Conservation (phyloP, 2,329 filamentous ascomycete genomes). For the Calycina herbarum region DNA sequence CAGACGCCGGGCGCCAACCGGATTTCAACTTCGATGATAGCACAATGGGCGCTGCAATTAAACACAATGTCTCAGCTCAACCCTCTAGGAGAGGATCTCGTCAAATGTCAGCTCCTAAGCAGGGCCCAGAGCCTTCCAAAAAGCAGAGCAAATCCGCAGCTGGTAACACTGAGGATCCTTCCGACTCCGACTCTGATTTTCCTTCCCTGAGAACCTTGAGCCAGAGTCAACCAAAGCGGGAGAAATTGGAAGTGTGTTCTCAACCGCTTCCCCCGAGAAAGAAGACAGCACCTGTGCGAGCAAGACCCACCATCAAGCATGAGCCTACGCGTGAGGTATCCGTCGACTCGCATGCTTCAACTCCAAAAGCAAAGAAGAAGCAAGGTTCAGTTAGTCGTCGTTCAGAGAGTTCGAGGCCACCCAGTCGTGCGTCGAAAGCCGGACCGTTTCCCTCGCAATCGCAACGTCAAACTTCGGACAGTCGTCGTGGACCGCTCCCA, state of each 20-base stretch:
- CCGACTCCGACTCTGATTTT: constrained; percentile 9
- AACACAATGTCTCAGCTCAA: constrained; percentile 8
- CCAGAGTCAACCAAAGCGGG: not conserved
- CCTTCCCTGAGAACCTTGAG: constrained; percentile 20
- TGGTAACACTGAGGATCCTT: not conserved
- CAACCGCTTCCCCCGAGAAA: constrained; percentile 36
- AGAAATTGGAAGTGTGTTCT: constrained; percentile 25
- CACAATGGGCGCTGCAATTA: constrained; percentile 15
- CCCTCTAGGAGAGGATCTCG: constrained; percentile 1
- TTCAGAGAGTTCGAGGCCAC: not conserved
- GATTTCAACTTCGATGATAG: constrained; percentile 44
- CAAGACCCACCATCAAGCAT: constrained; percentile 28
- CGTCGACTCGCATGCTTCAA: constrained; percentile 22
- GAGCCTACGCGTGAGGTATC: constrained; percentile 4
- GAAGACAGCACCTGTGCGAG: constrained; percentile 17
- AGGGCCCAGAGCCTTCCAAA: not conserved
- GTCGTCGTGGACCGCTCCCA: not conserved
- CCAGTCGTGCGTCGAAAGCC: not conserved
- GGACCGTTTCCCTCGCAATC: not conserved
- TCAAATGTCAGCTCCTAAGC: not conserved
- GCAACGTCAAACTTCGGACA: not conserved
- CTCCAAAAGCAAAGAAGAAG: constrained; percentile 25
- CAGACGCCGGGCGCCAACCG: constrained; percentile 51
- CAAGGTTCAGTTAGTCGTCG: not conserved
- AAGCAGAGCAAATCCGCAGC: not conserved